Evolutionary conservation across 345 rosid species (phyloP).

Genomic region (Gossypium bickii): DNA sequence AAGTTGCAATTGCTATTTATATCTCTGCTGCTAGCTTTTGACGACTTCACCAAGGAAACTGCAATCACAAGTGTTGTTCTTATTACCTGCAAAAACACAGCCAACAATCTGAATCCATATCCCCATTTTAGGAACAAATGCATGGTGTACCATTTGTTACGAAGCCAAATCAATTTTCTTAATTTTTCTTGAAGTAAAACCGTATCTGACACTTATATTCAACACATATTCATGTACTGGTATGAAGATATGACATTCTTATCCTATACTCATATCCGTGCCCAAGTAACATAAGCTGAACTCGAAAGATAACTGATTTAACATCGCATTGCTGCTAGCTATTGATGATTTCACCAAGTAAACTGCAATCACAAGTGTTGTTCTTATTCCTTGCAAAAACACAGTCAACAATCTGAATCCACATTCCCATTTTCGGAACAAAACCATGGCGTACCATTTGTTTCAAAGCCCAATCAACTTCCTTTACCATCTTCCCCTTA

Average conservation of each 20-base stretch:
- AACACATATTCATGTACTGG: too few species aligned
- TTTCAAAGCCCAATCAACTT: slow-evolving; percentile 63
- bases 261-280: not conserved
- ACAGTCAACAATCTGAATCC: slow-evolving; percentile 46
- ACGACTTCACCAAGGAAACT: too few species aligned
- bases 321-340: slow-evolving; percentile 6
- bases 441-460: slow-evolving; percentile 74
- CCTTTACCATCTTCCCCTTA: slow-evolving; percentile 35
- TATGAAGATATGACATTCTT: too few species aligned
- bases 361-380: too few species aligned
- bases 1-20: too few species aligned
- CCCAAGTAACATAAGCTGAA: not conserved
- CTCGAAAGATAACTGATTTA: not conserved
- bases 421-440: slow-evolving; percentile 71
- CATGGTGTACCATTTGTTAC: slow-evolving; percentile 68
- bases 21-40: too few species aligned
- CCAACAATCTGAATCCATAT: slow-evolving; percentile 53
- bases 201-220: not conserved
- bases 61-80: too few species aligned
- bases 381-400: slow-evolving; percentile 25
- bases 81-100: too few species aligned
- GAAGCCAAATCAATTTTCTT: slow-evolving; percentile 63
- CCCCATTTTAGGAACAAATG: slow-evolving; percentile 69
- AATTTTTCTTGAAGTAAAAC: too few species aligned
- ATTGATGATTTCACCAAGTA: slow-evolving; percentile 20